Evolutionary conservation across 2,329 filamentous ascomycete species (phyloP), one percentile per base, ranked within the genome.

Genomic region (Penicillium digitatum): DNA sequence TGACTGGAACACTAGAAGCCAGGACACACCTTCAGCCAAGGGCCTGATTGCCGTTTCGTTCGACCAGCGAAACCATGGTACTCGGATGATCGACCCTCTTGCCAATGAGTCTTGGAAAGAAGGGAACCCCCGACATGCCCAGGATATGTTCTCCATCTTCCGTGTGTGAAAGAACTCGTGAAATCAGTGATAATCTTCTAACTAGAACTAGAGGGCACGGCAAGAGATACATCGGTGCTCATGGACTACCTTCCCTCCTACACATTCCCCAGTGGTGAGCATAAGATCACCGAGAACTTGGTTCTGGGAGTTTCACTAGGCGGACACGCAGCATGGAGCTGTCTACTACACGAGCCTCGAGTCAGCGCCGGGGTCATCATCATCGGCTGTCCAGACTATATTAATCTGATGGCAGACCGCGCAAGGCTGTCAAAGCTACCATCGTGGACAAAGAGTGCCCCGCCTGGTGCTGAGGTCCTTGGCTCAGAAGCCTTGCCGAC

Each of bases 11-110:
- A 67, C 73, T 49, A 73, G 68, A 60, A 71, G 68, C 46, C 63
- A 66, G 53, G 62, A 71, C 14, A 65, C 60, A 48, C 63, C 67
- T 29, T 39, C 69, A 57, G 51, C 67, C 73, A 76, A 78, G 56
- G 88, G 88, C 0, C 74, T 97, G 38, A 86, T 97, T 47, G 91
- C 89, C 2, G 82, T 92, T 12, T 83, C 87, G 2, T 95, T 96
- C 72, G 94, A 97, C 74, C 91, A 96, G 77, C 83, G 93, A 43
- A 97, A 97, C 72, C 94, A 97, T 74, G 94, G 94, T 26, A 81
- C 82, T 3, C 79, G 94, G 52, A 73, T 85, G 56, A 82, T 93
- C 2, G 81, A 87, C 64, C 75, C 82, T 8, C 63, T 80, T 18
- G 85, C 87, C 26, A 97, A 96, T 70, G 79, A 87, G 63, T 81